A percentile compares a stretch with the other conserved stretches of the same genome.
phyloP scores from a whole-genome alignment of 164 flowering plant species.

The Tetrastigma voinierianum region DNA sequence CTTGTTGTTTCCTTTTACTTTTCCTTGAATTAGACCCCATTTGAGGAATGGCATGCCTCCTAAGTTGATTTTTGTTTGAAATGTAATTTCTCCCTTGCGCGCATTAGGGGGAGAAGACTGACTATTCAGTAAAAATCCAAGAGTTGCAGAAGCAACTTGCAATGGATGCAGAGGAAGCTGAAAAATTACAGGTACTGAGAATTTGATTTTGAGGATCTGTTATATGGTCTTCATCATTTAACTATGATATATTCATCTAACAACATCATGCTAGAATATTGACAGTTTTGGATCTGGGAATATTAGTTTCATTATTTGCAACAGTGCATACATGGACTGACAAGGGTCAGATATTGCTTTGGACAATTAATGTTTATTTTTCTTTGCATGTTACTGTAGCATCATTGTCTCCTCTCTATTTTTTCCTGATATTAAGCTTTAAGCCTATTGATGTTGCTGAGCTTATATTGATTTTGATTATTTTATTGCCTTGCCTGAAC shows the following conservation, averaged over 20 bases:
- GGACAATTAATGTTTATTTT: background rate
- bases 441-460: background rate
- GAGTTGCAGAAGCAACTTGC: slow-evolving; percentile 93
- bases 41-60: background rate
- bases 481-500: slow-evolving; percentile 11
- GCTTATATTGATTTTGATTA: background rate
- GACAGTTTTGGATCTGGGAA: background rate
- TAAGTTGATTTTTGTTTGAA: background rate
- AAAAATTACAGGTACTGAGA: slow-evolving; percentile 62
- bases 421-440: background rate
- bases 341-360: background rate
- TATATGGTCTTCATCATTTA: background rate
- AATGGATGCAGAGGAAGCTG: slow-evolving; percentile 86
- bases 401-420: background rate
- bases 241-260: too few species aligned
- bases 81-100: slow-evolving; percentile 1
- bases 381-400: background rate
- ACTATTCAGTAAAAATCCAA: slow-evolving; percentile 80
- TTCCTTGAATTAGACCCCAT: background rate
- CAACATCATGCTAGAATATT: background rate
- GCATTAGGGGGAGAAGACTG: slow-evolving; percentile 79
- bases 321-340: too few species aligned
- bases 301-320: background rate
- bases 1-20: slow-evolving; percentile 4
- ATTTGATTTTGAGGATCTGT: too few species aligned